A percentile compares a stretch with the other conserved stretches of the same genome.
Conservation (phyloP, 768 basidiomycete species). For the Leccinum fibrillosum region DNA sequence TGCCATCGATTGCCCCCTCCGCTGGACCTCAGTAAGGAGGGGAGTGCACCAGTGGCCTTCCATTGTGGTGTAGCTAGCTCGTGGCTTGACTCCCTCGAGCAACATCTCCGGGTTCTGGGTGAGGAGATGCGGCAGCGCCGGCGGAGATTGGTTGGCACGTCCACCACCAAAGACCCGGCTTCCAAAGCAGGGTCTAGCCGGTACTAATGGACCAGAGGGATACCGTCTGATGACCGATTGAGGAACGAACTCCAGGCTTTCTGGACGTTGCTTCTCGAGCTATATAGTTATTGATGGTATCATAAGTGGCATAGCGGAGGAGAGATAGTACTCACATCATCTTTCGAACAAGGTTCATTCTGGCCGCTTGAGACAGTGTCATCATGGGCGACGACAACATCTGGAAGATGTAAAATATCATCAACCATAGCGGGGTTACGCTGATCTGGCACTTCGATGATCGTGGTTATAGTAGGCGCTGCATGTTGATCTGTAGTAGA, state of each 20-base stretch:
- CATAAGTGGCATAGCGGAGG: neutral
- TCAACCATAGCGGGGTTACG: neutral
- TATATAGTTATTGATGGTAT: neutral
- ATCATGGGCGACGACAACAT: neutral
- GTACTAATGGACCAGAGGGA: slow-evolving; percentile 9
- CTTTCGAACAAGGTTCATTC: neutral
- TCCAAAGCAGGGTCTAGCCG: neutral
- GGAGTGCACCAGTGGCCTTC: slow-evolving; percentile 2
- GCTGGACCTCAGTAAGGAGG: neutral
- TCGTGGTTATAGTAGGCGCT: neutral
- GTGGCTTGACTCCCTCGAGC: slow-evolving; percentile 3
- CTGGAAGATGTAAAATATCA: neutral
- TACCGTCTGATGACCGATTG: slow-evolving; percentile 26
- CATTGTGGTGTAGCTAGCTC: neutral
- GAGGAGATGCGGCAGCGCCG: neutral
- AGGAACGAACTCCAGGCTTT: slow-evolving; percentile 23
- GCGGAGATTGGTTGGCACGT: neutral
- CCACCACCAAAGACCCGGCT: neutral
- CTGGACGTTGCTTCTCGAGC: slow-evolving; percentile 13
- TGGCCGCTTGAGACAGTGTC: neutral
- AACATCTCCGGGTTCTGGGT: neutral
- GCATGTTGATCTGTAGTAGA: neutral
- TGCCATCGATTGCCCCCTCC: neutral
- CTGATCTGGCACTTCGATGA: neutral
- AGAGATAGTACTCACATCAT: slow-evolving; percentile 8